phyloP scores from a whole-genome alignment of 495 filamentous ascomycete species.

The Penicillium paxilli region DNA sequence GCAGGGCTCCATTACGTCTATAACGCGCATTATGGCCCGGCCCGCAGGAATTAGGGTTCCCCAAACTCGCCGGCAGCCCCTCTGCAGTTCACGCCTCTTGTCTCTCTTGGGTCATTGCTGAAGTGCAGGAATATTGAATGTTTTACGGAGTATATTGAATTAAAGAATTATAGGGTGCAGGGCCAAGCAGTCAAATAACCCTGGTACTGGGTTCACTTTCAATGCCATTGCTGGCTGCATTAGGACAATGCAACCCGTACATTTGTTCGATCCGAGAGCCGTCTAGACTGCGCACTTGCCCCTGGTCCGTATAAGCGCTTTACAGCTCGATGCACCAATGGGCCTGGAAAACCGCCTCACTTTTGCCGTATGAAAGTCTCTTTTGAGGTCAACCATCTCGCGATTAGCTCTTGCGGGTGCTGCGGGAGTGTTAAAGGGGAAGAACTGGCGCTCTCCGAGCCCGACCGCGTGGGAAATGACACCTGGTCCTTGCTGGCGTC shows the following conservation, averaged over 20 bases:
- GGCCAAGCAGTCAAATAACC: neutral
- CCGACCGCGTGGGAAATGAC: slow-evolving; percentile 22
- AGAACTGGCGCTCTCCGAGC: slow-evolving; percentile 6
- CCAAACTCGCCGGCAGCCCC: slow-evolving; percentile 10
- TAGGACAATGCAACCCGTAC: neutral
- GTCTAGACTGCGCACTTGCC: neutral
- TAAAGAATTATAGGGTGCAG: neutral
- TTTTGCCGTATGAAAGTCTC: neutral
- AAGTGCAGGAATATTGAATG: neutral
- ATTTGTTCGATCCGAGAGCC: neutral
- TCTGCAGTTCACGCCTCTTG: slow-evolving; percentile 4
- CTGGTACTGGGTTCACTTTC: neutral
- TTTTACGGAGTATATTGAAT: neutral
- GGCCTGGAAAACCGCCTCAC: neutral
- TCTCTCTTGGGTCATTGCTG: neutral
- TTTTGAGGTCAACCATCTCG: neutral
- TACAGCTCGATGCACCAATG: slow-evolving; percentile 12
- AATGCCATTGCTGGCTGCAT: neutral
- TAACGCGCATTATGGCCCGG: slow-evolving; percentile 22
- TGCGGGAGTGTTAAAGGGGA: slow-evolving; percentile 11
- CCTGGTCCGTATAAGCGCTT: slow-evolving; percentile 2
- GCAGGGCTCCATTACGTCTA: slow-evolving; percentile 3
- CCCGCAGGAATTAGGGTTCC: slow-evolving; percentile 14
- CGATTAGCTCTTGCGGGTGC: slow-evolving; percentile 13
- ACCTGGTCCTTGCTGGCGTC: slow-evolving; percentile 20